Evolutionary conservation across 306 rosid genomes (phyloP).

Genomic region (Inga laurina): DNA sequence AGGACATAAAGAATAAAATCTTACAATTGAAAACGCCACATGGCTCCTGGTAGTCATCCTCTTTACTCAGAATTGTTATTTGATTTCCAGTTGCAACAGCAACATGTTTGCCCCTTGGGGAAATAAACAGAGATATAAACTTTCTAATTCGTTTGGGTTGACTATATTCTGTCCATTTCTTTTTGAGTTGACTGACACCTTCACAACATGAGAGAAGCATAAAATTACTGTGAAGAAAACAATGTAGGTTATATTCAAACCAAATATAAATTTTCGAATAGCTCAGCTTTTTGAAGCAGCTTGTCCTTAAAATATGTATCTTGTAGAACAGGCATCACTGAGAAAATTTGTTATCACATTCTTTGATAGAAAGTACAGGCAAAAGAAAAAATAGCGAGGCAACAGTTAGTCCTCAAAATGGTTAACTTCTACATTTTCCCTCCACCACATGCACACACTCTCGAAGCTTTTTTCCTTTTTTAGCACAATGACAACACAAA

Average conservation of each 20-base stretch:
- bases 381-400: background rate
- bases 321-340: background rate
- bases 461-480: background rate
- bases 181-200: constrained; percentile 75
- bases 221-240: background rate
- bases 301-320: background rate
- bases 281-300: background rate
- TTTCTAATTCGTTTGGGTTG: constrained; percentile 61
- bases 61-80: constrained; percentile 71
- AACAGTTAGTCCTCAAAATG: background rate
- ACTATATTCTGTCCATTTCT: constrained; percentile 67
- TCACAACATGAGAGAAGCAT: constrained; percentile 24
- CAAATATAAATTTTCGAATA: background rate
- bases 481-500: background rate
- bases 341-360: background rate
- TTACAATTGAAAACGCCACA: constrained; percentile 74
- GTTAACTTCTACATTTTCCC: background rate
- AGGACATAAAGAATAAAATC: constrained; percentile 19
- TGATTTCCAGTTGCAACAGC: constrained; percentile 93
- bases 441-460: background rate
- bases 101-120: constrained; percentile 69
- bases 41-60: constrained; percentile 72
- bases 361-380: background rate
- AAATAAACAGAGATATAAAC: constrained; percentile 67
- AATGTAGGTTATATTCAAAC: background rate